These are phyloP conservation scores for Starmerella khaoyaiensis DNA, from an alignment of 805 yeast species.

Conservation along the genomic window DNA sequence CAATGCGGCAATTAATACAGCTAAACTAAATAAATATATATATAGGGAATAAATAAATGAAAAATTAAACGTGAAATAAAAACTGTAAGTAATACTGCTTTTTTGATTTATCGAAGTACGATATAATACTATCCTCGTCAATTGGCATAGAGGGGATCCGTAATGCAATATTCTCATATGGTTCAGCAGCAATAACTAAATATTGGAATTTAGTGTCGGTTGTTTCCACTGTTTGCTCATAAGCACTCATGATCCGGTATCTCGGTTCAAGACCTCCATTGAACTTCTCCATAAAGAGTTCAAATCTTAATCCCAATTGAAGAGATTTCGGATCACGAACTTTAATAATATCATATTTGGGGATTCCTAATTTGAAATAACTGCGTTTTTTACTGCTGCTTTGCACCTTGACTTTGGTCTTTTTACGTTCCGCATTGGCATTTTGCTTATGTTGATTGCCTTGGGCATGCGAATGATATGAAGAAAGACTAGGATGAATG, in stretches of 20 bases:
- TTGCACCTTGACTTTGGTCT: background rate
- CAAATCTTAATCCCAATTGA: slow-evolving; percentile 53
- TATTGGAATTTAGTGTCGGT: slow-evolving; percentile 45
- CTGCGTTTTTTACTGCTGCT: slow-evolving; percentile 17
- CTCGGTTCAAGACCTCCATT: slow-evolving; percentile 40
- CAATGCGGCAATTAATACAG: too few relatives aligned
- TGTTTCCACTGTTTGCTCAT: slow-evolving; percentile 47
- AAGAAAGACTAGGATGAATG: slow-evolving; percentile 63
- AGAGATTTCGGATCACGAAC: slow-evolving; percentile 48
- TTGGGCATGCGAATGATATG: slow-evolving; percentile 70
- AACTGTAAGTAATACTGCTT: slow-evolving; percentile 55
- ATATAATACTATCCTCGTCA: slow-evolving; percentile 37
- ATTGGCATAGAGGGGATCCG: slow-evolving; percentile 54
- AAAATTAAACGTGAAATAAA: slow-evolving; percentile 28
- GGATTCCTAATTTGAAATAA: slow-evolving; percentile 53
- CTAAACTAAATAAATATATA: slow-evolving; percentile 5
- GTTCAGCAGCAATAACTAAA: slow-evolving; percentile 73
- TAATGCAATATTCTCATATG: slow-evolving; percentile 70
- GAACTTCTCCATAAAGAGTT: slow-evolving; percentile 43
- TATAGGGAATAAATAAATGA: background rate
- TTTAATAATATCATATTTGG: slow-evolving; percentile 55
- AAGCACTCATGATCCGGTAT: slow-evolving; percentile 63
- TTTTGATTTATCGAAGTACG: slow-evolving; percentile 53
- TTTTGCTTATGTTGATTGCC: slow-evolving; percentile 74
- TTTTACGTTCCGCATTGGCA: slow-evolving; percentile 34